These are phyloP conservation scores for Pseudocercospora ulei DNA, from an alignment of 2,329 filamentous ascomycete species.

Conservation along the genomic window DNA sequence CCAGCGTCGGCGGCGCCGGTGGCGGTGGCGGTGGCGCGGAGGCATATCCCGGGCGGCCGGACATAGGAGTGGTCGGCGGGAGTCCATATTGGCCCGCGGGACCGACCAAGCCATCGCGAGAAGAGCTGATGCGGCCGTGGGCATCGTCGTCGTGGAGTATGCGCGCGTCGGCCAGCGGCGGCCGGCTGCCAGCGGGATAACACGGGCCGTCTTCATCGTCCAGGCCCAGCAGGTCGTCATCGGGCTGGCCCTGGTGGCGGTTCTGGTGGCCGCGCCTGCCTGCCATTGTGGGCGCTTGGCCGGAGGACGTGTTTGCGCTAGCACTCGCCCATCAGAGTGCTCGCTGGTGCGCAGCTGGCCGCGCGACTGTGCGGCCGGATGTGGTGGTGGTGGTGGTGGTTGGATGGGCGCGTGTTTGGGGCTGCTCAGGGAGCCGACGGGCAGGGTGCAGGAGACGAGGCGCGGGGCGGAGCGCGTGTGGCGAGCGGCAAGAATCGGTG, in stretches of 20 bases:
- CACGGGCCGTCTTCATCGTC: constrained; percentile 58
- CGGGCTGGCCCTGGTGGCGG: constrained; percentile 35
- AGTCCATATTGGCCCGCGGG: constrained; percentile 35
- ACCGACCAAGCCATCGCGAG: constrained; percentile 91
- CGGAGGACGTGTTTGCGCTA: constrained; percentile 14
- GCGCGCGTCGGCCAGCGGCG: constrained; percentile 72
- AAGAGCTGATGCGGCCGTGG: constrained; percentile 68
- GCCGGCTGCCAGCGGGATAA: constrained; percentile 67
- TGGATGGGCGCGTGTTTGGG: not conserved
- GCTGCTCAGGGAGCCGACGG: no score
- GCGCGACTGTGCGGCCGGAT: not conserved
- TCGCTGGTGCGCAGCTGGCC: constrained; percentile 3
- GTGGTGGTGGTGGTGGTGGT: not conserved
- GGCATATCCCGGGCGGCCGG: constrained; percentile 37
- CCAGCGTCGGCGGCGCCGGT: constrained; percentile 34
- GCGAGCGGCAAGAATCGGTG: no score
- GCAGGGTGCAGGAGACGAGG: no score
- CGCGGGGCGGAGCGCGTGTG: no score
- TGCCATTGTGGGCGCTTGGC: constrained; percentile 36
- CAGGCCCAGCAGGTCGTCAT: constrained; percentile 51
- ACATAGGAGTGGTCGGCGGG: constrained; percentile 34
- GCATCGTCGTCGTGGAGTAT: constrained; percentile 63
- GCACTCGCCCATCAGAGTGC: constrained; percentile 17
- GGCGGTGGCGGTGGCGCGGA: constrained; percentile 33
- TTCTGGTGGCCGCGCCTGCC: constrained; percentile 46